Conservation (phyloP, 2,329 filamentous ascomycete species). For the Capronia coronata region DNA sequence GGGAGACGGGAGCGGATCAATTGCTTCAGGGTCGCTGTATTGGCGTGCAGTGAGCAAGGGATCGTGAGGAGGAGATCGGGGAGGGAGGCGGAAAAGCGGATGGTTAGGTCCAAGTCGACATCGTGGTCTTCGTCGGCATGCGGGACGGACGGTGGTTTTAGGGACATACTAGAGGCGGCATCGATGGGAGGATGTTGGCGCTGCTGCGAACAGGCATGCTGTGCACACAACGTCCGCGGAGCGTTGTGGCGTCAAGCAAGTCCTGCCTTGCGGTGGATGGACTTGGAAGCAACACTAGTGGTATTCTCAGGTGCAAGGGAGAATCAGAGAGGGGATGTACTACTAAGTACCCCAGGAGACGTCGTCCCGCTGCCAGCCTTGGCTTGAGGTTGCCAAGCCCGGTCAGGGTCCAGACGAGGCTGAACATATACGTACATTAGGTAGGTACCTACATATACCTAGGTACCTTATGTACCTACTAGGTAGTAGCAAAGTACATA, state of each 20-base stretch:
- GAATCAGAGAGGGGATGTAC: no score
- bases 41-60: conserved; percentile 46
- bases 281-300: no score
- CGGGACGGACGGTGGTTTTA: conserved; percentile 9
- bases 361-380: no score
- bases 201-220: background rate
- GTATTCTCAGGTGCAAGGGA: no score
- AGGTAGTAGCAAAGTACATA: no score
- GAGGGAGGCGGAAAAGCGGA: conserved; percentile 82
- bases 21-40: conserved; percentile 70
- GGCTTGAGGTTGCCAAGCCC: no score
- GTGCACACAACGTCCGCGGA: background rate
- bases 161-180: conserved; percentile 13
- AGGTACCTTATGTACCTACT: no score
- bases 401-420: no score
- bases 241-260: background rate
- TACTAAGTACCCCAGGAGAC: no score
- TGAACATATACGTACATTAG: no score
- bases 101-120: conserved; percentile 62
- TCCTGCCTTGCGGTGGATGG: background rate
- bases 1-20: conserved; percentile 69
- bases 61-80: conserved; percentile 79
- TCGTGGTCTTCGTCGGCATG: conserved; percentile 1
- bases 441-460: no score
- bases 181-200: background rate